Percentiles rank a stretch among this genome's conserved stretches.
Evolutionary conservation across 352 stramenopile species (phyloP).

Genomic region (Phytophthora pisi): DNA sequence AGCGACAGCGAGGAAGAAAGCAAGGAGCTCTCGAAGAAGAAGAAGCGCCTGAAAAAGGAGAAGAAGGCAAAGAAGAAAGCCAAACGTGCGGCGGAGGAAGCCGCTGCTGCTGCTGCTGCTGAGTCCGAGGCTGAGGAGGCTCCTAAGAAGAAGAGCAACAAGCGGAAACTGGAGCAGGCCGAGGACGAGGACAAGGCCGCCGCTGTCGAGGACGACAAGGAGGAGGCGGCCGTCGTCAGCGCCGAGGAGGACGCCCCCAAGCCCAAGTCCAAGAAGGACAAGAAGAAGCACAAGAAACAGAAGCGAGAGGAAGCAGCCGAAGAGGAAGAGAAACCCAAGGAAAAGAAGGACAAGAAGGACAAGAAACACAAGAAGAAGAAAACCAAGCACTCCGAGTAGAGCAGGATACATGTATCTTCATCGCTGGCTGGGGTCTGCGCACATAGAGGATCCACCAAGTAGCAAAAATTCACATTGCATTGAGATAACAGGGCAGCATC

Average conservation of each 20-base stretch:
- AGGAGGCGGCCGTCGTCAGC: conserved; percentile 25
- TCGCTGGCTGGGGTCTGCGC: conserved; percentile 1
- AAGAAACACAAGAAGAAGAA: conserved; percentile 43
- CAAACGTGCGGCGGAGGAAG: conserved; percentile 26
- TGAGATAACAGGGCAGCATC: conserved; percentile 3
- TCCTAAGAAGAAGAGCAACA: conserved; percentile 46
- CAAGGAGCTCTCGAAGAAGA: conserved; percentile 41
- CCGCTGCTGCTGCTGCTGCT: conserved; percentile 14
- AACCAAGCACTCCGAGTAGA: conserved; percentile 43
- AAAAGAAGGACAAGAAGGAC: conserved; percentile 38
- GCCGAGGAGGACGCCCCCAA: conserved; percentile 28
- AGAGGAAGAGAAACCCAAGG: conserved; percentile 31
- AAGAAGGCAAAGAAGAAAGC: conserved; percentile 48
- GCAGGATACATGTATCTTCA: too few relatives aligned
- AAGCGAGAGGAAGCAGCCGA: conserved; percentile 17
- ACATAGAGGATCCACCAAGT: conserved; percentile 12
- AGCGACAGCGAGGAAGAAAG: conserved; percentile 19
- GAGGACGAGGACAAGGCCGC: conserved; percentile 27
- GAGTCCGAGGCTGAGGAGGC: conserved; percentile 38
- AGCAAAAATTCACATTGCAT: conserved; percentile 30
- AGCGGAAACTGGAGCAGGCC: conserved; percentile 45
- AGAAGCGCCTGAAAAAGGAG: conserved; percentile 51
- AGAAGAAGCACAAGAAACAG: conserved; percentile 57
- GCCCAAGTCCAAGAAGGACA: conserved; percentile 37
- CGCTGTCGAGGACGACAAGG: conserved; percentile 36